These are phyloP conservation scores for Sarocladiaceae sp. DNA, from an alignment of 2,329 filamentous ascomycete genomes.

Conservation along the genomic window DNA sequence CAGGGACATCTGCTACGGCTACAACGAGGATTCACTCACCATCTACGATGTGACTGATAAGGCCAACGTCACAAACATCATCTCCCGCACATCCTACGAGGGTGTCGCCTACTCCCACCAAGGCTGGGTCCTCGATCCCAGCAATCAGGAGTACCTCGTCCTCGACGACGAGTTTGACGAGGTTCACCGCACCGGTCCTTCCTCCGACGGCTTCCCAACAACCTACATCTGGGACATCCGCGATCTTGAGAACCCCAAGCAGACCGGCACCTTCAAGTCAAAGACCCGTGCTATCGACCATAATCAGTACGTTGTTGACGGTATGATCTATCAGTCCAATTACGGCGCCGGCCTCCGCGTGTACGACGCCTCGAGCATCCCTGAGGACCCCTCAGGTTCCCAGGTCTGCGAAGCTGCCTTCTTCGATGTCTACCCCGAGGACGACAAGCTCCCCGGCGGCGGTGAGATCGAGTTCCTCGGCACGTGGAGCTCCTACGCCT, in stretches of 20 bases:
- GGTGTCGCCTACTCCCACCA: background rate
- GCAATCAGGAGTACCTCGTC: slow-evolving; percentile 25
- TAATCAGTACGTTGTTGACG: slow-evolving; percentile 10
- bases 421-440: slow-evolving; percentile 11
- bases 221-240: slow-evolving; percentile 34
- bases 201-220: slow-evolving; percentile 28
- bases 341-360: slow-evolving; percentile 9
- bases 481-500: slow-evolving; percentile 9
- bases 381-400: slow-evolving; percentile 1
- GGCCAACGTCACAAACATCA: slow-evolving; percentile 1
- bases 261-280: slow-evolving; percentile 16
- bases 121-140: background rate
- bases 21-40: slow-evolving; percentile 44
- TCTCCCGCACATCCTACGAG: background rate
- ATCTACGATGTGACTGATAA: slow-evolving; percentile 46
- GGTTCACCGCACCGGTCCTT: slow-evolving; percentile 22
- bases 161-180: slow-evolving; percentile 38
- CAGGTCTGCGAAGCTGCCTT: slow-evolving; percentile 5
- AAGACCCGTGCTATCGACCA: slow-evolving; percentile 9
- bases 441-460: slow-evolving; percentile 7
- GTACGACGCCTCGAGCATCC: slow-evolving; percentile 6
- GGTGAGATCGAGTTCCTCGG: slow-evolving; percentile 8
- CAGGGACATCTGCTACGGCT: slow-evolving; percentile 45
- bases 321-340: slow-evolving; percentile 11
- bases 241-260: slow-evolving; percentile 23